Evolutionary conservation across 2,329 filamentous ascomycete genomes (phyloP), one percentile per base, ranked within the genome.

Genomic region (Hymenotorrendiella dingleyae): DNA sequence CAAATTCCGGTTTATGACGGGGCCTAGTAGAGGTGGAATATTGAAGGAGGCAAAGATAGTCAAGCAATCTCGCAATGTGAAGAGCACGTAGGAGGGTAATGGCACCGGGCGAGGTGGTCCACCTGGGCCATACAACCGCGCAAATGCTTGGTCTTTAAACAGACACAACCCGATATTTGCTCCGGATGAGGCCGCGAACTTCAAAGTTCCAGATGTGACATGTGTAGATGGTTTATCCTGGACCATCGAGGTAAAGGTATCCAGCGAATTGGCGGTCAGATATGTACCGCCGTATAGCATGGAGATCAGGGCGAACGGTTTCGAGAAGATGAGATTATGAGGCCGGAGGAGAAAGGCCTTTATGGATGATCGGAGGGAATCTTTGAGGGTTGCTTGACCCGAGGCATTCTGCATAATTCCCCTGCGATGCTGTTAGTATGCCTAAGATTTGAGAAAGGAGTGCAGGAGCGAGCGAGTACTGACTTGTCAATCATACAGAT

Each of bases 31-130:
- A 0, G 86, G 78, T 0, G 91, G 91, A 2, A 95, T 69, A 61
- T 96, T 96, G 74, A 96, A 97, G 10, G 80, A 86, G 4, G 88
- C 88, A 63, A 94, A 94, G 56, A 95, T 89, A 39, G 90, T 95
- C 48, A 94, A 68, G 65, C 83, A 87, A 67, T 96, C 90, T 55
- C 90, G 80, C 42, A 84, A 60, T 3, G 86, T 81, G 70, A 95
- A 96, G 44, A 95, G 77, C 1, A 73, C 69, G 65, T 89, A 93
- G 7, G 82, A 86, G 1, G 83, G 70, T 23, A 79, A 65, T 0
- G 86, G 81, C 0, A 94, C 83, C 20, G 72, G 66, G 12, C 73
- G 70, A 9, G 66, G 74, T 1, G 68, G 62, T 43, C 64, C 71
- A 0, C 69, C 66, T 0, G 83, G 78, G 10, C 86, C 86, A 62